These are phyloP conservation scores for Leptodontidium sp. DNA, from an alignment of 2,329 filamentous ascomycete genomes.

Conservation along the genomic window DNA sequence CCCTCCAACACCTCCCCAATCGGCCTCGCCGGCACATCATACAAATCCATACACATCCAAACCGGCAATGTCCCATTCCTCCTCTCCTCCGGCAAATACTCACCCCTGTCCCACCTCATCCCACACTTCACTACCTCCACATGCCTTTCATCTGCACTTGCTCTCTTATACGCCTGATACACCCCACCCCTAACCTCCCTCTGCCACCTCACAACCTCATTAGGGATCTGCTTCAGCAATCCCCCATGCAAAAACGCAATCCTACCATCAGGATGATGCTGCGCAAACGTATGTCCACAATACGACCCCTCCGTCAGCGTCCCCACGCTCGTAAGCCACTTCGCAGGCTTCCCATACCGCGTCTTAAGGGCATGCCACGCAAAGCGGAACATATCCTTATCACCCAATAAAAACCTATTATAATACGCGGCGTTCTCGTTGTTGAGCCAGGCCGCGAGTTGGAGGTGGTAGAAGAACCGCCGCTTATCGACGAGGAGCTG, in stretches of 20 bases:
- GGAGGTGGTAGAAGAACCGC: constrained; percentile 49
- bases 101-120: constrained; percentile 21
- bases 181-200: constrained; percentile 24
- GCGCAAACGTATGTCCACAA: constrained; percentile 28
- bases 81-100: constrained; percentile 20
- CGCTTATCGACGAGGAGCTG: constrained; percentile 50
- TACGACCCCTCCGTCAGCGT: constrained; percentile 17
- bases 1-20: constrained; percentile 21
- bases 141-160: constrained; percentile 15
- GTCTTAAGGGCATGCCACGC: constrained; percentile 28
- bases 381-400: constrained; percentile 47
- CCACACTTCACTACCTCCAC: constrained; percentile 12
- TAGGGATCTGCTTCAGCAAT: constrained; percentile 24
- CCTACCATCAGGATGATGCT: constrained; percentile 25
- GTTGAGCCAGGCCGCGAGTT: constrained; percentile 48
- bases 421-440: constrained; percentile 42
- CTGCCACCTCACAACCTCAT: constrained; percentile 24
- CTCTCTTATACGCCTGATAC: constrained; percentile 26
- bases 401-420: constrained; percentile 46
- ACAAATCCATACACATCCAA: constrained; percentile 23
- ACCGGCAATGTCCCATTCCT: constrained; percentile 6
- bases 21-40: constrained; percentile 12
- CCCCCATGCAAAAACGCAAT: constrained; percentile 26
- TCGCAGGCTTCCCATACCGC: constrained; percentile 16
- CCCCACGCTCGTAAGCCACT: constrained; percentile 28